Evolutionary conservation across 1,284 basidiomycete genomes (phyloP).

Genomic region (Trichosporon sp.): DNA sequence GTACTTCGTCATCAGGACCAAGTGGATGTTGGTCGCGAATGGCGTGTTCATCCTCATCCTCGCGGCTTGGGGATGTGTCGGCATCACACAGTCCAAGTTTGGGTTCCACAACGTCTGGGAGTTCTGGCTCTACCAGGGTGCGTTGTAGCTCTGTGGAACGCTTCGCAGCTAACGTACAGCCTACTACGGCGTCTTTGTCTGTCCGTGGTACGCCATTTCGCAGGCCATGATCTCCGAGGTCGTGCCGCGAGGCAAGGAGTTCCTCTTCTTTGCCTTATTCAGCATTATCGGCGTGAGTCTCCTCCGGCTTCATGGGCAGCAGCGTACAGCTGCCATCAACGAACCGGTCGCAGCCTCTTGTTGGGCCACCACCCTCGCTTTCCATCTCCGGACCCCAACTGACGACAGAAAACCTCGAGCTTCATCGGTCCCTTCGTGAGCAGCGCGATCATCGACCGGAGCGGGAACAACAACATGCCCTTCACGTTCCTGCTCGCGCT

Average conservation of each 20-base stretch:
- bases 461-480: slow-evolving; percentile 34
- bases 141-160: not conserved
- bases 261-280: slow-evolving; percentile 41
- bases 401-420: slow-evolving; percentile 39
- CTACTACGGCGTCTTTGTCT: slow-evolving; percentile 63
- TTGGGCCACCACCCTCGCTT: no score
- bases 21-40: slow-evolving; percentile 61
- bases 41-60: slow-evolving; percentile 50
- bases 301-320: no score
- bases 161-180: slow-evolving; percentile 47
- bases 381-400: slow-evolving; percentile 36
- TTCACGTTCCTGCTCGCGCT: slow-evolving; percentile 39
- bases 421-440: slow-evolving; percentile 38
- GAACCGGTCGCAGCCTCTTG: no score
- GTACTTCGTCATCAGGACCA: slow-evolving; percentile 69
- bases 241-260: slow-evolving; percentile 50
- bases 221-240: slow-evolving; percentile 60
- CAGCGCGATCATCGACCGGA: slow-evolving; percentile 36
- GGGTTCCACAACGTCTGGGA: slow-evolving; percentile 39
- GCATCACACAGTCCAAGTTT: slow-evolving; percentile 31
- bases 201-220: slow-evolving; percentile 35
- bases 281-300: slow-evolving; percentile 58
- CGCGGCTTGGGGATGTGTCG: slow-evolving; percentile 50
- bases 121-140: slow-evolving; percentile 59
- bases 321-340: no score